A percentile compares a stretch with the other conserved stretches of the same genome.
phyloP scores from a whole-genome alignment of 768 basidiomycete genomes.

The Nevesoporus exiguus region DNA sequence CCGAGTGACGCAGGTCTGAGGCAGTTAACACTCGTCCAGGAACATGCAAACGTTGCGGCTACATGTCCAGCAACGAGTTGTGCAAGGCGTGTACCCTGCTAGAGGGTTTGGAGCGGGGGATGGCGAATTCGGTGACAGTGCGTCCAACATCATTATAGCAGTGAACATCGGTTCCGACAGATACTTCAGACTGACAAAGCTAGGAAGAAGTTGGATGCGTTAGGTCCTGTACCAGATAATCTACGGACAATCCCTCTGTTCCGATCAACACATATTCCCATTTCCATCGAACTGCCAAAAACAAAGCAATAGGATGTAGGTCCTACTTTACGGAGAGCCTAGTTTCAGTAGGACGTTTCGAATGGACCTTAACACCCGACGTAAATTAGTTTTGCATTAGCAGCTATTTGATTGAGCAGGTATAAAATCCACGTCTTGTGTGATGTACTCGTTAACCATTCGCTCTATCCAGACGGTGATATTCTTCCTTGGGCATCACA shows the following conservation, averaged over 20 bases:
- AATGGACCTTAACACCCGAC: background rate
- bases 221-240: slow-evolving; percentile 60
- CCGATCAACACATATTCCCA: slow-evolving; percentile 40
- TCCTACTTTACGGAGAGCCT: background rate
- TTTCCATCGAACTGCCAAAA: slow-evolving; percentile 39
- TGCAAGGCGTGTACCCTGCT: slow-evolving; percentile 91
- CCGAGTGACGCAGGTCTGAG: background rate
- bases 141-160: slow-evolving; percentile 24
- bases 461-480: slow-evolving; percentile 15
- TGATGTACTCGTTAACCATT: background rate
- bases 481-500: slow-evolving; percentile 30
- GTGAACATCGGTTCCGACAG: slow-evolving; percentile 2
- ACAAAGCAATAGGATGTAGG: slow-evolving; percentile 1
- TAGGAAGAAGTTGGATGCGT: slow-evolving; percentile 56
- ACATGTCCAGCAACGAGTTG: slow-evolving; percentile 95
- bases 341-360: background rate
- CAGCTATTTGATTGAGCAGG: background rate
- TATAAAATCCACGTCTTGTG: background rate
- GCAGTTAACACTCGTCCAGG: slow-evolving; percentile 43
- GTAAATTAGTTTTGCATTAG: slow-evolving; percentile 4
- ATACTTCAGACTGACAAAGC: slow-evolving; percentile 61
- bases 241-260: slow-evolving; percentile 77
- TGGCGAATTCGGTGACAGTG: slow-evolving; percentile 62
- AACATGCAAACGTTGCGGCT: slow-evolving; percentile 88
- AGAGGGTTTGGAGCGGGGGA: slow-evolving; percentile 86